Base-by-base conservation (phyloP, 768 basidiomycete species). In the Trametes punicea region DNA sequence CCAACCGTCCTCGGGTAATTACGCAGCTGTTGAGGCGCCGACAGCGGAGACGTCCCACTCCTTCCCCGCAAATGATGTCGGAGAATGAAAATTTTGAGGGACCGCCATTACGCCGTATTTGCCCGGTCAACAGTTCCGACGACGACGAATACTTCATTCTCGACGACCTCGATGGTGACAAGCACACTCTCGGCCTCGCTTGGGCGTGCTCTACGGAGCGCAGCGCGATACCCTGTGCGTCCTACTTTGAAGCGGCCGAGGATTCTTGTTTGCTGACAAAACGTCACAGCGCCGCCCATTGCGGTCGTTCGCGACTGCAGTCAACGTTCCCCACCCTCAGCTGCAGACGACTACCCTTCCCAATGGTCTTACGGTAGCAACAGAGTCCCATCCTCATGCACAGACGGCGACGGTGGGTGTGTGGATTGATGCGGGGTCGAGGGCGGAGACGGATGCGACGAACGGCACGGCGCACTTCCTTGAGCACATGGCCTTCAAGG, bases 331-430 rank as follows among this genome's bases (percentile, higher is more conserved):
- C 40, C 75, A 81, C 47, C 96, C 96, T 50, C 77, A 87, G 61
- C 97, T 94, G 41, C 86, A 98, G 74, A 84, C 93, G 57, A 88
- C 94, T 25, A 96, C 93, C 5, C 87, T 99, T 51, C 78, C 91
- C 13, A 98, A 97, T 77, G 97, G 97, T 58, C 78, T 99, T 55
- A 96, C 93, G 11, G 87, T 99, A 62, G 95, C 95, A 46, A 96
- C 94, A 2, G 93, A 96, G 73, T 75, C 89, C 7, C 90, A 93
- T 58, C 81, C 91, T 4, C 87, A 91, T 70, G 88, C 93, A 4
- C 90, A 95, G 74, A 98, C 97, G 0, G 94, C 95, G 6, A 99
- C 96, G n/a, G 93, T 98, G 31, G 97, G 97, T 60, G 88, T 98
- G 57, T 99, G 94, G 94, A 96, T 99, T 66, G 96, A 98, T 70